Base-by-base conservation (phyloP, 495 filamentous ascomycete species). In the Hypomontagnella monticulosa region DNA sequence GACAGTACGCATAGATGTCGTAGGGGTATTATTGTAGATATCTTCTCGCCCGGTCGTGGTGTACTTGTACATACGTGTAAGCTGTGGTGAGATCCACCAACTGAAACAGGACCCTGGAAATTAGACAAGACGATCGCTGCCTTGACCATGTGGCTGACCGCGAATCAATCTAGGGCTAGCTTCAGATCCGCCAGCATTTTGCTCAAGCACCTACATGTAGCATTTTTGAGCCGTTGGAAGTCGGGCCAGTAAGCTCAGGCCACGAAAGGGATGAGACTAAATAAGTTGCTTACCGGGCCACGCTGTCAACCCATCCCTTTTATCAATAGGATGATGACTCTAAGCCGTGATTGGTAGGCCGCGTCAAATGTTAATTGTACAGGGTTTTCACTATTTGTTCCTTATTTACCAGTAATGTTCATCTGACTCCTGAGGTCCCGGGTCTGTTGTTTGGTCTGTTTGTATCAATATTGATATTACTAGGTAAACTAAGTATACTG, bases 291-390 rank as follows among this genome's bases (percentile, higher is more conserved):
- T 60, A 66, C 63, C 58, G 63, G 63, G 64, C 68, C 68, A 71
- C 63, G 68, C 68, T 71, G 68, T 71, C 68, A 71, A 68, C 58
- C 57, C 64, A 62, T 63, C 54, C 54, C 63, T 56, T 67, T 49
- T 53, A 41, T 62, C 47, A 54, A 54, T 19, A 63, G 59, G 63
- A 63, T 62, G 38, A 47, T 43, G 55, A 54, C n/a, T 27, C 36
- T 38, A 38, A 34, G 43, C 36, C 33, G 50, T 59, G 61, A 70
- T 66, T 65, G 67, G 66, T 10, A 44, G 50, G 51, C 37, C 14
- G n/a, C 7, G 40, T 11, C 65, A 32, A 54, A 27, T 57, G 23
- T 38, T 40, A 50, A 59, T 59, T 58, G 53, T 54, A 53, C 47
- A 37, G 60, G 36, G 54, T 58, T 46, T 56, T 61, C 23, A 42